Evolutionary conservation across 257 asterid genomes (phyloP).

Genomic region (Handroanthus guayacan): DNA sequence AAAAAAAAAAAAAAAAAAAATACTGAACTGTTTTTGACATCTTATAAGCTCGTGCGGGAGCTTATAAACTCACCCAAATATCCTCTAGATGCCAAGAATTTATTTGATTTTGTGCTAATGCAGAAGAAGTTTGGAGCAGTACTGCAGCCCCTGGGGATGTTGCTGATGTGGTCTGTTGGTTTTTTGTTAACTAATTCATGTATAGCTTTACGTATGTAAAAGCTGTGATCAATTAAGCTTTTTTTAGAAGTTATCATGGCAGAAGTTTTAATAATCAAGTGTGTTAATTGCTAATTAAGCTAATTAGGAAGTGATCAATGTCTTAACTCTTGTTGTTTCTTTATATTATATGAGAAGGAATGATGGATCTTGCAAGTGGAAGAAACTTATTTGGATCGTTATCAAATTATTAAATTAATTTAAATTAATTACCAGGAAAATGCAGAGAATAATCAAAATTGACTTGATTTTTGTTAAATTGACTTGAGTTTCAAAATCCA

Average conservation of each 20-base stretch:
- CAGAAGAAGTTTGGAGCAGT: background rate
- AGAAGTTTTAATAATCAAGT: background rate
- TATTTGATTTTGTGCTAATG: background rate
- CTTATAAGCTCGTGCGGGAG: too few species aligned
- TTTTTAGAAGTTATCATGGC: slow-evolving; percentile 16
- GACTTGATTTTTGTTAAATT: background rate
- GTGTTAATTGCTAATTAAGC: too few species aligned
- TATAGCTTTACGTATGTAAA: slow-evolving; percentile 32
- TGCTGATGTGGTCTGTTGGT: too few species aligned
- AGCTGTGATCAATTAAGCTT: background rate
- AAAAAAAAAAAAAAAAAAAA: too few species aligned
- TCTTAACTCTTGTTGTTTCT: too few species aligned
- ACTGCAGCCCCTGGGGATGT: too few species aligned
- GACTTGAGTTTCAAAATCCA: background rate
- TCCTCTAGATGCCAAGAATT: too few species aligned
- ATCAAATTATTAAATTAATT: background rate
- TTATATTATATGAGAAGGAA: background rate
- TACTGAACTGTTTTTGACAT: too few species aligned
- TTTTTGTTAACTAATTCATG: background rate
- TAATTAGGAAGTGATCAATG: too few species aligned
- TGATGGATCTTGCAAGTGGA: too few species aligned
- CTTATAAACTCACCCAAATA: too few species aligned
- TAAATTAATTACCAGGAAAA: background rate
- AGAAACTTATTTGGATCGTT: background rate
- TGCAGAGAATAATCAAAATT: background rate